Base-by-base conservation (phyloP, 2,329 filamentous ascomycete species). In the Aspergillus aculeatus region DNA sequence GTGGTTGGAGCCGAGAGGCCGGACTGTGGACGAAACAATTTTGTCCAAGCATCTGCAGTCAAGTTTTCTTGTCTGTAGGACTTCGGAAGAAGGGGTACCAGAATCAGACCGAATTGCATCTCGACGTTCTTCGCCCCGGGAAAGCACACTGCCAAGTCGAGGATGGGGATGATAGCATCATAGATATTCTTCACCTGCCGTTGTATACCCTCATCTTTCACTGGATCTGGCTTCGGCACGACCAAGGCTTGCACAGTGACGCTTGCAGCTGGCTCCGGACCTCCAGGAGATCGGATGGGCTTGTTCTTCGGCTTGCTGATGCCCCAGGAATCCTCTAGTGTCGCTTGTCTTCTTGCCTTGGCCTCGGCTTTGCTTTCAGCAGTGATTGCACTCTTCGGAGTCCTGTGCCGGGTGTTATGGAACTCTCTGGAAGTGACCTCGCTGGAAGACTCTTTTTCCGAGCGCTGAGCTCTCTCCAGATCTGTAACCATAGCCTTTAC, bases 61-160 rank as follows among this genome's bases (percentile, higher is more conserved):
- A 72, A 62, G 29, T 58, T 50, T 14, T 51, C 51, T 24, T 64
- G 63, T 26, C 53, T 58, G 55, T 64, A 61, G 31, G 66, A 57
- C 21, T 68, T 65, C 23, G 70, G 69, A n/a, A 70, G 57, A n/a
- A 64, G 55, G 2, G 68, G 66, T 9, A 74, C 58, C 5, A 77
- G 59, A 21, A 76, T 57, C 31, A 78, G 66, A 1, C 77, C 78
- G 31, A 80, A 55, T 54, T 75, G 69, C 0, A 75, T 61, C 58
- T 78, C 75, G 56, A 80, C 62, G 4, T 60, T 66, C 9, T 79
- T 26, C 2, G 59, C 52, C 3, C 76, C 77, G 3, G 70, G 71
- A 50, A 77, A 78, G 23, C 62, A 68, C 59, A 70, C 69, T 12
- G 70, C 71, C 6, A 66, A 68, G 54, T 73, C 68, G n/a, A 80